These are phyloP conservation scores for Suillus bovinus DNA, from an alignment of 768 basidiomycete genomes.

Conservation along the genomic window DNA sequence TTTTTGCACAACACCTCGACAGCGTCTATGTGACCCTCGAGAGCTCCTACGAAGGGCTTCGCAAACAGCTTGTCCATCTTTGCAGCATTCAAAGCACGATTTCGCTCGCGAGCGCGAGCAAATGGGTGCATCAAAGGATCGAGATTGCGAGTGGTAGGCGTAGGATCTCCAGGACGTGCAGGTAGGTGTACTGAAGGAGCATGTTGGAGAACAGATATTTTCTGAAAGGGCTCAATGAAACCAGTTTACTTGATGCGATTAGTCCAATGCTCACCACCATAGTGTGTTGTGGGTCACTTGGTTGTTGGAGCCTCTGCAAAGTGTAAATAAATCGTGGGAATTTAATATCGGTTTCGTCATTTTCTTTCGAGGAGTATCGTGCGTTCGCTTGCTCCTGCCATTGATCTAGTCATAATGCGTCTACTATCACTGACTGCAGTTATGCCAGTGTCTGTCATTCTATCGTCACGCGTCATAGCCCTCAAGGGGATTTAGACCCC, in stretches of 20 bases:
- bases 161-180: conserved; percentile 75
- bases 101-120: conserved; percentile 88
- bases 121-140: conserved; percentile 97
- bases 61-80: conserved; percentile 98
- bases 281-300: too few relatives aligned
- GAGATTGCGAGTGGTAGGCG: conserved; percentile 87
- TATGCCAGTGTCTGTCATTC: neutral
- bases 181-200: conserved; percentile 75
- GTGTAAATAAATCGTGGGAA: neutral
- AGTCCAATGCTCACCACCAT: conserved; percentile 11
- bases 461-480: neutral
- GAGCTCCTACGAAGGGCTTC: conserved; percentile 88
- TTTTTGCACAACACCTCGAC: conserved; percentile 83
- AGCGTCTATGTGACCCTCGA: conserved; percentile 94
- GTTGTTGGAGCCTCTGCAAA: too few relatives aligned
- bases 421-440: neutral
- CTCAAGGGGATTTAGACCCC: neutral
- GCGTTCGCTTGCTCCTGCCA: neutral
- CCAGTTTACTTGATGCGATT: neutral
- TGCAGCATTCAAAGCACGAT: conserved; percentile 88
- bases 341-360: neutral
- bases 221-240: conserved; percentile 42
- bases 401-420: neutral
- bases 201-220: conserved; percentile 88
- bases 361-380: neutral